Percentiles rank a stretch among this genome's conserved stretches.
phyloP scores from a whole-genome alignment of 495 filamentous ascomycete genomes.

The Pseudevernia furfuracea region DNA sequence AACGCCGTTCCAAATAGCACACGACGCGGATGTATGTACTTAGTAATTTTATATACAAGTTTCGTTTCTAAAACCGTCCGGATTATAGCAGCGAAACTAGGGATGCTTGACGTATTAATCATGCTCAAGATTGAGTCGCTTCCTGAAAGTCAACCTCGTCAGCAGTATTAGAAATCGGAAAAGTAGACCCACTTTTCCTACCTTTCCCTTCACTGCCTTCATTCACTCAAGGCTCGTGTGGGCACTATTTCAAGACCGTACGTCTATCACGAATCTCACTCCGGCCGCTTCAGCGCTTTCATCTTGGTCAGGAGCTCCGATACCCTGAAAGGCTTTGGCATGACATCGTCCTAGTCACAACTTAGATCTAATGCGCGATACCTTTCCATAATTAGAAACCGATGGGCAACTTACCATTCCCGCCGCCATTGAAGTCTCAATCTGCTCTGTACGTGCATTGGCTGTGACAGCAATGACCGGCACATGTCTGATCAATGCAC shows the following conservation, averaged over 20 bases:
- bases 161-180: too few species aligned
- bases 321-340: conserved; percentile 74
- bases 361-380: conserved; percentile 4
- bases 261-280: background rate
- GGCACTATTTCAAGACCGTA: background rate
- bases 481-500: conserved; percentile 47
- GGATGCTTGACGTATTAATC: too few species aligned
- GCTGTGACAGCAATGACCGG: conserved; percentile 74
- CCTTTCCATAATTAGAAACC: conserved; percentile 1
- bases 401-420: conserved; percentile 52
- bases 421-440: conserved; percentile 53
- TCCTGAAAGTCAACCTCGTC: too few species aligned
- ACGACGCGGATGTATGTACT: too few species aligned
- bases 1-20: too few species aligned
- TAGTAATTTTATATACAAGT: too few species aligned
- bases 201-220: too few species aligned
- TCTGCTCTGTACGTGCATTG: conserved; percentile 62
- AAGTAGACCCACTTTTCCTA: background rate
- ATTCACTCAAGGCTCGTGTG: background rate
- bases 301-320: conserved; percentile 64
- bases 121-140: too few species aligned
- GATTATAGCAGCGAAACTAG: too few species aligned
- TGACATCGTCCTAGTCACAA: conserved; percentile 57
- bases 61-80: too few species aligned
- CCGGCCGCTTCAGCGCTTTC: conserved; percentile 10